Percentiles rank a stretch among this genome's conserved stretches.
These are phyloP conservation scores for Ophiocordyceps robertsii DNA, from an alignment of 2,329 filamentous ascomycete genomes.

Conservation along the genomic window DNA sequence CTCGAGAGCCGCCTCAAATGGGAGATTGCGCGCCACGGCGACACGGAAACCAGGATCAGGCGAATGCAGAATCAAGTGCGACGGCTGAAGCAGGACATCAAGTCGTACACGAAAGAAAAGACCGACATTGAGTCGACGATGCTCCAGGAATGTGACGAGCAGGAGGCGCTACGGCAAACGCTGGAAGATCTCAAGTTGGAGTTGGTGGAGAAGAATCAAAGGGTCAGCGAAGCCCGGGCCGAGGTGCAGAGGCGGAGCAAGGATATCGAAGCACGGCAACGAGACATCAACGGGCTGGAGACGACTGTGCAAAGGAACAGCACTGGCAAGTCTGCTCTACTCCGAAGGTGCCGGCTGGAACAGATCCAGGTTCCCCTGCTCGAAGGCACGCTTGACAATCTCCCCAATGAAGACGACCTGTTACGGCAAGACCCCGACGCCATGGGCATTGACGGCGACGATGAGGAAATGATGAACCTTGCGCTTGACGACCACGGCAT, in stretches of 20 bases:
- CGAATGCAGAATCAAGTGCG: slow-evolving; percentile 53
- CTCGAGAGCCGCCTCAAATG: slow-evolving; percentile 49
- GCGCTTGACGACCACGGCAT: slow-evolving; percentile 84
- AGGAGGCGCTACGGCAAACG: slow-evolving; percentile 61
- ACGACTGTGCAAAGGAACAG: slow-evolving; percentile 76
- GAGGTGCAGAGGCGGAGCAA: slow-evolving; percentile 77
- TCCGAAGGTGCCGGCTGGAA: slow-evolving; percentile 85
- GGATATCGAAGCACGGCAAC: slow-evolving; percentile 61
- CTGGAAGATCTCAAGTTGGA: slow-evolving; percentile 56
- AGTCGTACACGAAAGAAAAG: slow-evolving; percentile 59
- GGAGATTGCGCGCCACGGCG: slow-evolving; percentile 37
- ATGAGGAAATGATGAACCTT: slow-evolving; percentile 45
- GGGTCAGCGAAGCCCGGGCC: slow-evolving; percentile 62
- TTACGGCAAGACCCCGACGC: slow-evolving; percentile 67
- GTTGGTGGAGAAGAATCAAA: slow-evolving; percentile 56
- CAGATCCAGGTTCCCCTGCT: slow-evolving; percentile 76
- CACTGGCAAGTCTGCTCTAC: slow-evolving; percentile 67
- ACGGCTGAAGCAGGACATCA: slow-evolving; percentile 55
- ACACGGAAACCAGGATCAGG: slow-evolving; percentile 55
- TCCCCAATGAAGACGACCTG: slow-evolving; percentile 77
- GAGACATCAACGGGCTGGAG: slow-evolving; percentile 67
- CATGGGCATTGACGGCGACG: slow-evolving; percentile 77
- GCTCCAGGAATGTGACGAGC: slow-evolving; percentile 58
- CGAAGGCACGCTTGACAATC: slow-evolving; percentile 63
- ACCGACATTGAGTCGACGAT: slow-evolving; percentile 60